Base-by-base conservation (phyloP, 208 protist genomes). In the Leishmania aethiopica region DNA sequence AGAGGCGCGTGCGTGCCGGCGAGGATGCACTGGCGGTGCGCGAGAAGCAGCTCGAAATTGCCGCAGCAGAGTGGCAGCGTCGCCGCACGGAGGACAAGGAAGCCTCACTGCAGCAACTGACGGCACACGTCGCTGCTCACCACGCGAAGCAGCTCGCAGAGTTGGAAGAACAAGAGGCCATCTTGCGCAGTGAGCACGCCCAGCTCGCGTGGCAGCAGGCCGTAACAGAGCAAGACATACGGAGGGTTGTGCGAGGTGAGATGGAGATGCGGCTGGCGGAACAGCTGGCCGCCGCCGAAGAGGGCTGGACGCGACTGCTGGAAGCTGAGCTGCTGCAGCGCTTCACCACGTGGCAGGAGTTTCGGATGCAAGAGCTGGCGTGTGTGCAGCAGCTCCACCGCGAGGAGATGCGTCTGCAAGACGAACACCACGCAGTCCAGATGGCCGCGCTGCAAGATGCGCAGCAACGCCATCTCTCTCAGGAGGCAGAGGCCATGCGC, bases 1-100 rank as follows among this genome's bases (percentile, higher is more conserved):
- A 70, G 22, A 62, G 59, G 7, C 82, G 70, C n/a, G 81, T 75
- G 69, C 75, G 53, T 53, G 79, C 49, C 8, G 45, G 74, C 45
- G 83, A 85, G 67, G 75, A 81, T 22, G 81, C 78, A 2, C n/a
- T 89, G 11, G 47, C 70, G n/a, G 82, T 40, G 51, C 80, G 75
- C 35, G 82, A 89, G 37, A 28, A 73, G 25, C 59, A 59, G 10
- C 25, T 83, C 32, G 40, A 81, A 15, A 73, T 51, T 1, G 77
- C 76, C 6, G 40, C 78, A 53, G 59, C n/a, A 17, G 57, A 37
- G n/a, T 83, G 64, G 74, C 66, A 69, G 70, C 78, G 57, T 11
- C 51, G 78, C 25, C 64, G 80, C 28, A 67, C 64, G 7, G 40
- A 78, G 6, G 83, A 82, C 22, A 53, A 32, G 1, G 57, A 70